phyloP scores from a whole-genome alignment of 495 filamentous ascomycete species.

The Cryomyces minteri region DNA sequence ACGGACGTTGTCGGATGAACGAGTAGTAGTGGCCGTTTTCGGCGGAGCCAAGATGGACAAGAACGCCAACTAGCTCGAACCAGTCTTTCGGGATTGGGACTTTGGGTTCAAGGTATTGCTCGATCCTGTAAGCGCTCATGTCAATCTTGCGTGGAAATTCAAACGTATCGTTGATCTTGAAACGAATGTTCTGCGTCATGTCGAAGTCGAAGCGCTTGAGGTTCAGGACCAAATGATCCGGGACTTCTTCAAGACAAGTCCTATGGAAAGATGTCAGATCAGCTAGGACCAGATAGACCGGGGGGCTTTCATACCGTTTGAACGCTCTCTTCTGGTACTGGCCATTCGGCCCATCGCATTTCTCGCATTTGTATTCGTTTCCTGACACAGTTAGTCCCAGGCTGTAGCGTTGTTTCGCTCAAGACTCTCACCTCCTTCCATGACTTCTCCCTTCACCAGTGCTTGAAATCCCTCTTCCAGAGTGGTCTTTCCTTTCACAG shows the following conservation, averaged over 20 bases:
- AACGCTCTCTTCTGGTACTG: no score
- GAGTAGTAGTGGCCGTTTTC: conserved; percentile 98
- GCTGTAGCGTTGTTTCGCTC: no score
- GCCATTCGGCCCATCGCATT: conserved; percentile 49
- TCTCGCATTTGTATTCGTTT: conserved; percentile 95
- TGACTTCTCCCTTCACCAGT: conserved; percentile 88
- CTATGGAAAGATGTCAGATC: conserved; percentile 15
- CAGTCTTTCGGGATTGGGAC: conserved; percentile 40
- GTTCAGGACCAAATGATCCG: conserved; percentile 88
- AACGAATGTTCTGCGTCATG: conserved; percentile 59
- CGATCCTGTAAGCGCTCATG: conserved; percentile 79
- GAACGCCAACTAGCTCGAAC: conserved; percentile 81
- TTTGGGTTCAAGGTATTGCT: conserved; percentile 53
- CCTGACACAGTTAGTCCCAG: conserved; percentile 28
- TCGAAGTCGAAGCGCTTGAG: conserved; percentile 96
- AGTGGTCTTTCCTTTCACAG: conserved; percentile 79
- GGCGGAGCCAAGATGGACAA: conserved; percentile 84
- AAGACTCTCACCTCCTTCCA: conserved; percentile 60
- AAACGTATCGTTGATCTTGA: conserved; percentile 93
- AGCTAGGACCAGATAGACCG: no score
- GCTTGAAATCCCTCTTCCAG: conserved; percentile 79
- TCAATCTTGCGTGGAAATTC: conserved; percentile 71
- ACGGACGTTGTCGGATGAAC: conserved; percentile 65
- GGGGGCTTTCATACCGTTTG: conserved; percentile 4
- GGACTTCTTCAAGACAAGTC: conserved; percentile 82